Base-by-base conservation (phyloP, 2,329 filamentous ascomycete genomes). In the Fusarium sp. region DNA sequence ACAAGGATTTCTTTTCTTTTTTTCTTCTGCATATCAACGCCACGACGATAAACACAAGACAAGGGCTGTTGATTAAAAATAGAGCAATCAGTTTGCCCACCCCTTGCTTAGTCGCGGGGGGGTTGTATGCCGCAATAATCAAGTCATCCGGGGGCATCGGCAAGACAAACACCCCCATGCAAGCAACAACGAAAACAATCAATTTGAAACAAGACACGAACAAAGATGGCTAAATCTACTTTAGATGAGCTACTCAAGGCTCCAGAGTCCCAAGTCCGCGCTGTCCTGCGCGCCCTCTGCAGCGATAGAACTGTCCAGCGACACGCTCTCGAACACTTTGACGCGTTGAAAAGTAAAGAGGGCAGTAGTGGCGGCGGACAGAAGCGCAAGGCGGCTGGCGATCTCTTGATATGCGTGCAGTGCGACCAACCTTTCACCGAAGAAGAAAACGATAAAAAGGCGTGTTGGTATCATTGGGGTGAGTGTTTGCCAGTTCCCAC, bases 391-490 rank as follows among this genome's bases (percentile, higher is more conserved):
- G 76, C 72, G 1, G 27, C 15, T 4, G 56, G 40, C 2, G 75
- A 78, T 0, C 3, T 78, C 10, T 68, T 52, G 20, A 45, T 76
- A 6, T 76, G 74, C 4, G 63, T 72, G 2, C 67, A 76, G 37
- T 78, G 74, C 5, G 70, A 68, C 30, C 27, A 27, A 0, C 57
- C 64, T 0, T 78, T 72, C 3, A 38, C 38, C 4, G 17, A 65
- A 4, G 61, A 69, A 5, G 69, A 72, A 6, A 78, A 77, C 15
- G 4, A 25, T 12, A 8, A 33, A 6, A 9, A 54, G 4, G 62
- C 57, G 2, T 78, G 75, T 12, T 15, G 6, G 9, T 77, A 77
- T 8, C 76, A 77, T 40, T 58, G 61, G 30, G 76, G 76, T 76
- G 52, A 40, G 71, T 65, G 20, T 58, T 17, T 9, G 11, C 6